Base-by-base conservation (phyloP, 179 eudicot genomes). In the Vitellaria paradoxa region DNA sequence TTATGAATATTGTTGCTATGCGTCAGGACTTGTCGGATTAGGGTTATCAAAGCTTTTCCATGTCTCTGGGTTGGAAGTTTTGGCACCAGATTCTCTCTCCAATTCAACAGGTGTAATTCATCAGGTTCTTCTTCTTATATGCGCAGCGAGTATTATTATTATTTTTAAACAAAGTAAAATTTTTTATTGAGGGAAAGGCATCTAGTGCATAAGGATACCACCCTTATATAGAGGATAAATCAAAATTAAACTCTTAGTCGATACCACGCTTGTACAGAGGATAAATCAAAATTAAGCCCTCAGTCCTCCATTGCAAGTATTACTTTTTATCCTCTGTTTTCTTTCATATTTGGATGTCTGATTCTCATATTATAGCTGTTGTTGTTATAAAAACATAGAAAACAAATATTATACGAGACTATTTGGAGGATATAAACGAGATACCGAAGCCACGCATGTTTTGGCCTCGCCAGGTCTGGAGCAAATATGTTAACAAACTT, bases 391-490 rank as follows among this genome's bases (percentile, higher is more conserved):
- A 60, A 72, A 77, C 74, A 82, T 88, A 96, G 99, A 93, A 93
- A 89, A 89, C 96, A 82, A 94, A 96, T 79, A 92, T 96, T 47
- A 96, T 96, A 67, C 88, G 92, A 71, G 99, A 96, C 84, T 96
- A 96, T 87, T 80, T 96, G 84, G 98, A 96, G 88, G 99, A 93
- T 82, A 96, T 96, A 85, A 93, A 96, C 67, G 98, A 96, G 87
- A 92, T 92, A 73, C 99, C 99, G 68, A 93, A 89, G 89, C 89
- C 88, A 26, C 99, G 97, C 23, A 92, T 96, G 98, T 91, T 93
- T 87, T 96, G 99, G 98, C 99, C 99, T 60, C 92, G 97, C 30
- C 83, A 93, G 79, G 92, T 92, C 47, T 96, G 99, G 99, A 86
- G 92, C 79, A 96, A 92, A 88, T 96, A 93, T 77, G 98, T 87